phyloP scores from a whole-genome alignment of 2,329 filamentous ascomycete genomes.

The Lizonia empirigonia region DNA sequence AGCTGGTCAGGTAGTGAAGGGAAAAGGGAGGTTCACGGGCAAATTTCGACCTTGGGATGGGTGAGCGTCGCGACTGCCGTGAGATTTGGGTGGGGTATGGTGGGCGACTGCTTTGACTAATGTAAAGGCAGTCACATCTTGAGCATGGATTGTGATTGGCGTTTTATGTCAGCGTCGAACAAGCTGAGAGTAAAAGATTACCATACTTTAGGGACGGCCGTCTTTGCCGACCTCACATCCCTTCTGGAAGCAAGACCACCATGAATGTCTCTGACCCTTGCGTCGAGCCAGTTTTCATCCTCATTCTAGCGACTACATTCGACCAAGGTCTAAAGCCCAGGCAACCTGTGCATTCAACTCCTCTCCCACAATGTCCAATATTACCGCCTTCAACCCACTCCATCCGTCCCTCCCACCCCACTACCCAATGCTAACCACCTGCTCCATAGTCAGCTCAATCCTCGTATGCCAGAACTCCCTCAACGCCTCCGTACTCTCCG shows the following conservation, averaged over 20 bases:
- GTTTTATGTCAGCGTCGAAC: no score
- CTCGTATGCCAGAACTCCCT: constrained; percentile 21
- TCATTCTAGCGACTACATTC: no score
- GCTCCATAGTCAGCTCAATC: constrained; percentile 29
- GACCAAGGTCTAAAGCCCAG: no score
- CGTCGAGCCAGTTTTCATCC: no score
- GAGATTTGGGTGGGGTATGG: neutral
- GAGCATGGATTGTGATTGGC: neutral
- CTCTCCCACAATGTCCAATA: neutral
- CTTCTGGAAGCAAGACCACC: no score
- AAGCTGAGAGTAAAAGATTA: no score
- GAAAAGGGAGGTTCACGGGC: neutral
- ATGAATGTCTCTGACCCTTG: no score
- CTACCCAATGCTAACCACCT: constrained; percentile 5
- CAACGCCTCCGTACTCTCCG: constrained; percentile 18
- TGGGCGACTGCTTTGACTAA: neutral
- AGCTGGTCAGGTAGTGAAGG: neutral
- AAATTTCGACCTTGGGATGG: neutral
- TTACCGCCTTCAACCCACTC: neutral
- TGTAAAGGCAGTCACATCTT: neutral
- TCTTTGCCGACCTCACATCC: no score
- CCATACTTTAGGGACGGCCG: no score
- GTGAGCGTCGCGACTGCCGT: neutral
- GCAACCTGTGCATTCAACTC: no score
- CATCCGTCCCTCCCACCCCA: neutral